These are phyloP conservation scores for Mangifera indica DNA, from an alignment of 345 rosid genomes.

Conservation along the genomic window DNA sequence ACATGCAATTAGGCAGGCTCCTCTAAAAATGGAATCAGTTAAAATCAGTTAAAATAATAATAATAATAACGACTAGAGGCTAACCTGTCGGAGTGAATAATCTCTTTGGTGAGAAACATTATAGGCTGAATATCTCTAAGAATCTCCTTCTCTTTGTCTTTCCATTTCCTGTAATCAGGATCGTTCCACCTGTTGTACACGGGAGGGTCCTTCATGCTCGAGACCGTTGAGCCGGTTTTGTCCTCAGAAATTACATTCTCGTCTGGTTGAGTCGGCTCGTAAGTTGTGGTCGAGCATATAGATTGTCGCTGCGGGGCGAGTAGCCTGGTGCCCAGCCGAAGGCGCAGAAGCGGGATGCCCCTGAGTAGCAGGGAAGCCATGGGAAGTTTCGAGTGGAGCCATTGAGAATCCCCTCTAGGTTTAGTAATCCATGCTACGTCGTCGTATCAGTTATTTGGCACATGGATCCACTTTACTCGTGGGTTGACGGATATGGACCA, in stretches of 20 bases:
- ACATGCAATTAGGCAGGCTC: neutral
- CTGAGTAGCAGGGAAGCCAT: constrained; percentile 50
- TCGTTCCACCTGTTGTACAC: constrained; percentile 46
- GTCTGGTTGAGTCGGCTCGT: constrained; percentile 37
- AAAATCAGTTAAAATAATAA: neutral
- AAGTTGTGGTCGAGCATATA: constrained; percentile 20
- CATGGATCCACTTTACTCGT: neutral
- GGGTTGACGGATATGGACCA: neutral
- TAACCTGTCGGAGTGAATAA: constrained; percentile 79
- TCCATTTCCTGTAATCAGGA: constrained; percentile 80
- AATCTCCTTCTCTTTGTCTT: constrained; percentile 70
- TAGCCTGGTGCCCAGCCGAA: constrained; percentile 26
- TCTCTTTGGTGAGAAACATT: constrained; percentile 51
- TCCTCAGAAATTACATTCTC: constrained; percentile 39
- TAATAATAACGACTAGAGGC: neutral
- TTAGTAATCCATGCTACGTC: neutral
- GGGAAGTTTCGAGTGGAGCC: neutral
- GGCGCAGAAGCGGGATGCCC: constrained; percentile 37
- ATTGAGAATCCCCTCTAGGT: neutral
- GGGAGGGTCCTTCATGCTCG: constrained; percentile 32
- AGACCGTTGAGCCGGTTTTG: constrained; percentile 21
- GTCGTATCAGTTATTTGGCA: neutral
- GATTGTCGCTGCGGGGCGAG: constrained; percentile 34
- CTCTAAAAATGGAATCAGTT: neutral
- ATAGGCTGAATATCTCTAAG: constrained; percentile 57